Percentiles rank a stretch among this genome's conserved stretches.
Evolutionary conservation across 495 filamentous ascomycete genomes (phyloP).

Genomic region (Podospora bellae-mahoneyi): DNA sequence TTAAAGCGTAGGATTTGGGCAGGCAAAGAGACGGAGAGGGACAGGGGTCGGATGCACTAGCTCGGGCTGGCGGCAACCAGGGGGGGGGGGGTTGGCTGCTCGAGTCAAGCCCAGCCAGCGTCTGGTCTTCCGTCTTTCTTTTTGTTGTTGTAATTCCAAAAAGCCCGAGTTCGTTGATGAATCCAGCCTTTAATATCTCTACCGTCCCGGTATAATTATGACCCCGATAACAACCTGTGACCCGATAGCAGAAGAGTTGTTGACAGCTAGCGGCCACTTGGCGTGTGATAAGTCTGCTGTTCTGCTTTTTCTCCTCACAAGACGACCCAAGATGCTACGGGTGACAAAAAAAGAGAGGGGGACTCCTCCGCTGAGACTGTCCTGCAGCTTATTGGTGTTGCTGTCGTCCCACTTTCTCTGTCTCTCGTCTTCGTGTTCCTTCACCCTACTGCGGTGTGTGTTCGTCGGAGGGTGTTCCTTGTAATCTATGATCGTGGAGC

Average conservation of each 20-base stretch:
- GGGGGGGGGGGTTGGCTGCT: slow-evolving; percentile 27
- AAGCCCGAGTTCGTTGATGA: slow-evolving; percentile 26
- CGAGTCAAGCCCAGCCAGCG: slow-evolving; percentile 23
- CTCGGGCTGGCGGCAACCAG: slow-evolving; percentile 28
- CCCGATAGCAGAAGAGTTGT: slow-evolving; percentile 16
- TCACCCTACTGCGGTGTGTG: background rate
- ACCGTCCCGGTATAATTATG: slow-evolving; percentile 17
- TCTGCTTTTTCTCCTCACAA: background rate
- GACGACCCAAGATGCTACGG: background rate
- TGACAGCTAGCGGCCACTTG: slow-evolving; percentile 32
- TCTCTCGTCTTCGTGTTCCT: slow-evolving; percentile 2
- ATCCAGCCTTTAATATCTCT: slow-evolving; percentile 9
- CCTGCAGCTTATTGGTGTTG: slow-evolving; percentile 12
- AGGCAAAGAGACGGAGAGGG: slow-evolving; percentile 17
- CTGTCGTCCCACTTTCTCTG: background rate
- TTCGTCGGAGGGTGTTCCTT: slow-evolving; percentile 3
- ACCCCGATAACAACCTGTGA: slow-evolving; percentile 16
- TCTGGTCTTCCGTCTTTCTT: slow-evolving; percentile 3
- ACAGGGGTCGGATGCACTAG: slow-evolving; percentile 16
- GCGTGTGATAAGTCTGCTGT: slow-evolving; percentile 25
- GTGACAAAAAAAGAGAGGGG: background rate
- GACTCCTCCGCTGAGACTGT: slow-evolving; percentile 6
- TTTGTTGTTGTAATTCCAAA: background rate
- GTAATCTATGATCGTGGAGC: background rate
- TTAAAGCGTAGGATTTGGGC: slow-evolving; percentile 17